These are phyloP conservation scores for Candida broadrunensis DNA, from an alignment of 805 yeast species.

Conservation along the genomic window DNA sequence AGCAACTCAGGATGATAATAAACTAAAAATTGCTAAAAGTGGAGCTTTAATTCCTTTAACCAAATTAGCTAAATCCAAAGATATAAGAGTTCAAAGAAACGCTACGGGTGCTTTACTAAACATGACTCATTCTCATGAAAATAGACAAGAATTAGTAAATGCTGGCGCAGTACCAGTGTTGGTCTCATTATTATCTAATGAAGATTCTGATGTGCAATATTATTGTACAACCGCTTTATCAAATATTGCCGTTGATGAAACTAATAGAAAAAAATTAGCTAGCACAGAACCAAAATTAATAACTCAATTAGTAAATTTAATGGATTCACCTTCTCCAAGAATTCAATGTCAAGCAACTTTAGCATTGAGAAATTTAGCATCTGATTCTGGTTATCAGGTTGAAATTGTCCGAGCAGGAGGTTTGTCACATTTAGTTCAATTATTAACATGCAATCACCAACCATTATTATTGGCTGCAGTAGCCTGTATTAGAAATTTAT, in stretches of 20 bases:
- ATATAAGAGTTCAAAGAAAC: constrained; percentile 94
- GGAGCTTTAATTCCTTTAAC: constrained; percentile 96
- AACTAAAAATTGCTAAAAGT: constrained; percentile 90
- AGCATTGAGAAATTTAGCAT: constrained; percentile 92
- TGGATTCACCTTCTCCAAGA: constrained; percentile 91
- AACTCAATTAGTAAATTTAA: constrained; percentile 77
- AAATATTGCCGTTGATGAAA: constrained; percentile 95
- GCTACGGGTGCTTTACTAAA: constrained; percentile 97
- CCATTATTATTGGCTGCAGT: constrained; percentile 95
- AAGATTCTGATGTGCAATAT: constrained; percentile 96
- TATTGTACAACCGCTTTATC: constrained; percentile 97
- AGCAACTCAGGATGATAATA: constrained; percentile 97
- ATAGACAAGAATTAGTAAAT: constrained; percentile 92
- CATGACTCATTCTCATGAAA: constrained; percentile 97
- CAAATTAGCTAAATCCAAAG: constrained; percentile 89
- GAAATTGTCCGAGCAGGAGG: constrained; percentile 97
- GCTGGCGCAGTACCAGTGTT: constrained; percentile 98
- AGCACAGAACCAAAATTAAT: constrained; percentile 93
- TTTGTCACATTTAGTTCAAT: constrained; percentile 84
- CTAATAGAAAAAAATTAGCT: constrained; percentile 81
- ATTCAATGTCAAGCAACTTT: constrained; percentile 98
- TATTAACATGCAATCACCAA: constrained; percentile 84
- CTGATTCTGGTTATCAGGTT: constrained; percentile 92
- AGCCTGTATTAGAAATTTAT: constrained; percentile 95
- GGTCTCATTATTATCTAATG: constrained; percentile 77